A percentile compares a stretch with the other conserved stretches of the same genome.
phyloP scores from a whole-genome alignment of 805 yeast genomes.

The Blastobotrys terrestris region DNA sequence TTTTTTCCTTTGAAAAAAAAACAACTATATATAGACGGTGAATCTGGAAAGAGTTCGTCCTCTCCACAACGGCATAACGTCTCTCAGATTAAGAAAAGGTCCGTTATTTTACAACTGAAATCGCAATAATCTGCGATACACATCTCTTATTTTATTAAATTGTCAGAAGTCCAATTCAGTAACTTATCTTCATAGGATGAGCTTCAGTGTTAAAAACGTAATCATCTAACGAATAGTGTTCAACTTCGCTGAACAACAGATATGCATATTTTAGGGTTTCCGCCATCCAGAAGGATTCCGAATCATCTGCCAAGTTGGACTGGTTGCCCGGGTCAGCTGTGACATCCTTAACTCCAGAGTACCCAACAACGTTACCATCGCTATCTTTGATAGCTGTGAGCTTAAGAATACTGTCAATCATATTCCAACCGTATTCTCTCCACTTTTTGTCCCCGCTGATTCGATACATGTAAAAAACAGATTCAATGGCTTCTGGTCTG shows the following conservation, averaged over 20 bases:
- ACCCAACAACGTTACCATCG: slow-evolving; percentile 32
- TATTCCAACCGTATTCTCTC: slow-evolving; percentile 48
- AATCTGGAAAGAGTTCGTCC: too few species aligned
- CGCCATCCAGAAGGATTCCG: slow-evolving; percentile 76
- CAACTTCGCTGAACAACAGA: slow-evolving; percentile 51
- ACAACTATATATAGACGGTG: too few species aligned
- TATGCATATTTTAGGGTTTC: slow-evolving; percentile 86
- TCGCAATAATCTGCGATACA: too few species aligned
- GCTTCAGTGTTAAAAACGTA: slow-evolving; percentile 58
- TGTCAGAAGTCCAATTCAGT: neutral
- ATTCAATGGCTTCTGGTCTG: slow-evolving; percentile 58
- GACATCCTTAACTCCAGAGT: slow-evolving; percentile 38
- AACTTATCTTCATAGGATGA: slow-evolving; percentile 40
- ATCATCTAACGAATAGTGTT: slow-evolving; percentile 43
- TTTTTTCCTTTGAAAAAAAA: too few species aligned
- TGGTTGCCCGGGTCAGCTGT: slow-evolving; percentile 28
- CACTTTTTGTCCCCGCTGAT: slow-evolving; percentile 54
- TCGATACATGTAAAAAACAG: slow-evolving; percentile 52
- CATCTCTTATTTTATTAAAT: too few species aligned
- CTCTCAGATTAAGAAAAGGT: too few species aligned
- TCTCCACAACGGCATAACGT: too few species aligned
- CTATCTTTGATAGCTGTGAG: slow-evolving; percentile 18
- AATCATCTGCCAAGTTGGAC: slow-evolving; percentile 36
- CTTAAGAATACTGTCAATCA: slow-evolving; percentile 33
- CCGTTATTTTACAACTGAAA: too few species aligned